Percentiles rank a stretch among this genome's conserved stretches.
phyloP scores from a whole-genome alignment of 169 alveolate genomes.

The Sarcocystis neurona region DNA sequence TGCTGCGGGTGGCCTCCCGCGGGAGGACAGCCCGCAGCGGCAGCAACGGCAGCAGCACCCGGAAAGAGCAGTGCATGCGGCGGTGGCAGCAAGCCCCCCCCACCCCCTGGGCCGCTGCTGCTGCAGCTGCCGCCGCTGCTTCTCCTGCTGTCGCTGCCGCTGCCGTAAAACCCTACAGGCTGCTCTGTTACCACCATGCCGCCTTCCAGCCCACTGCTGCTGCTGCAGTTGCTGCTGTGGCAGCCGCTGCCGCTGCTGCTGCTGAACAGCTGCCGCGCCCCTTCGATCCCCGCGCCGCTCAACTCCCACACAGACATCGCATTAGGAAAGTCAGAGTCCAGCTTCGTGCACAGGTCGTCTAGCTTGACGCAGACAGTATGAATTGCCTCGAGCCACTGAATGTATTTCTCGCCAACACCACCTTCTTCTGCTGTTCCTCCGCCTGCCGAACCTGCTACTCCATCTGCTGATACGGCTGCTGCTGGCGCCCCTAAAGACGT shows the following conservation, averaged over 20 bases:
- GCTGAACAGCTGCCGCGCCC: conserved; percentile 27
- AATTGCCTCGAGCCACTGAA: conserved; percentile 74
- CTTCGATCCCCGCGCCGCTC: conserved; percentile 46
- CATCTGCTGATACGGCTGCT: too few species aligned
- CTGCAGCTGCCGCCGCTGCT: too few species aligned
- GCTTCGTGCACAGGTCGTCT: conserved; percentile 71
- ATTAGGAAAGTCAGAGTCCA: conserved; percentile 67
- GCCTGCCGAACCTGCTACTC: too few species aligned
- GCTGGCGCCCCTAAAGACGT: too few species aligned
- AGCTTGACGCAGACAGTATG: conserved; percentile 69
- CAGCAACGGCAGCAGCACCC: background rate
- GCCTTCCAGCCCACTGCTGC: too few species aligned
- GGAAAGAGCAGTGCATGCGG: too few species aligned
- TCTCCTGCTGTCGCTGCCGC: background rate
- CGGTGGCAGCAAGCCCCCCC: too few species aligned
- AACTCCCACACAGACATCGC: conserved; percentile 71
- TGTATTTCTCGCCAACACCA: conserved; percentile 46
- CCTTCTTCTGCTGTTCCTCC: too few species aligned
- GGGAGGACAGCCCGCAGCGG: too few species aligned
- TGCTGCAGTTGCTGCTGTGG: conserved; percentile 1
- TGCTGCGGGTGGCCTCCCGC: too few species aligned
- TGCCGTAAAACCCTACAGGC: background rate
- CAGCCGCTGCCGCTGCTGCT: background rate
- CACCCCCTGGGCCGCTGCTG: too few species aligned
- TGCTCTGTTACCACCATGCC: background rate